A percentile compares a stretch with the other conserved stretches of the same genome.
These are phyloP conservation scores for Tagetes patula DNA, from an alignment of 129 eudicot species.

Conservation along the genomic window DNA sequence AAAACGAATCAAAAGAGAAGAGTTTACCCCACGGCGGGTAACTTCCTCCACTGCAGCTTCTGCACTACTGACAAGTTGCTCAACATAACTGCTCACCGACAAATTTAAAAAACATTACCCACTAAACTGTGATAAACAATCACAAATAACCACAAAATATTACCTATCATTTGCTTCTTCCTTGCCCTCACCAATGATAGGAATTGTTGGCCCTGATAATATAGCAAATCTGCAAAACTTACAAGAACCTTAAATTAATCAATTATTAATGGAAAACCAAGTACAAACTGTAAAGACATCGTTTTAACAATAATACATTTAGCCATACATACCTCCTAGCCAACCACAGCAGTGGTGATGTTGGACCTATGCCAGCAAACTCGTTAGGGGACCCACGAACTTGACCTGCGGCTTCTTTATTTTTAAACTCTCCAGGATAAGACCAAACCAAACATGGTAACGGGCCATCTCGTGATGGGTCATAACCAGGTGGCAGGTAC, in stretches of 20 bases:
- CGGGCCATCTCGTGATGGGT: slow-evolving; percentile 82
- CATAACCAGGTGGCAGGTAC: slow-evolving; percentile 95
- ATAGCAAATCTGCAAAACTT: slow-evolving; percentile 68
- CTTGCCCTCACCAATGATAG: slow-evolving; percentile 97
- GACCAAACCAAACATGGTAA: slow-evolving; percentile 98
- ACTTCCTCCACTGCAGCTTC: slow-evolving; percentile 99
- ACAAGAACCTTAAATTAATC: slow-evolving; percentile 11
- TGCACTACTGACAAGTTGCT: slow-evolving; percentile 95
- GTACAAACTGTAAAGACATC: background rate
- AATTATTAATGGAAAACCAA: background rate
- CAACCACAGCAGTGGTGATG: slow-evolving; percentile 92
- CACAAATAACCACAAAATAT: background rate
- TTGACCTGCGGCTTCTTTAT: slow-evolving; percentile 95
- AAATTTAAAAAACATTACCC: background rate
- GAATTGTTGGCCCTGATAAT: slow-evolving; percentile 96
- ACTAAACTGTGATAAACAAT: slow-evolving; percentile 12
- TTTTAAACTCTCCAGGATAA: slow-evolving; percentile 95
- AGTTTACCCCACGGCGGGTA: slow-evolving; percentile 79
- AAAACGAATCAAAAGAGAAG: background rate
- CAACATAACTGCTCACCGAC: slow-evolving; percentile 65
- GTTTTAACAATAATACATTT: background rate
- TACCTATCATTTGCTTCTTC: slow-evolving; percentile 98
- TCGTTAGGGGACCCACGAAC: slow-evolving; percentile 98
- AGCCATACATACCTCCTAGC: slow-evolving; percentile 67
- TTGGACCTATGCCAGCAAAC: slow-evolving; percentile 93